A percentile compares a stretch with the other conserved stretches of the same genome.
Conservation (phyloP, 2,329 filamentous ascomycete genomes). For the Lecanicillium sp. region DNA sequence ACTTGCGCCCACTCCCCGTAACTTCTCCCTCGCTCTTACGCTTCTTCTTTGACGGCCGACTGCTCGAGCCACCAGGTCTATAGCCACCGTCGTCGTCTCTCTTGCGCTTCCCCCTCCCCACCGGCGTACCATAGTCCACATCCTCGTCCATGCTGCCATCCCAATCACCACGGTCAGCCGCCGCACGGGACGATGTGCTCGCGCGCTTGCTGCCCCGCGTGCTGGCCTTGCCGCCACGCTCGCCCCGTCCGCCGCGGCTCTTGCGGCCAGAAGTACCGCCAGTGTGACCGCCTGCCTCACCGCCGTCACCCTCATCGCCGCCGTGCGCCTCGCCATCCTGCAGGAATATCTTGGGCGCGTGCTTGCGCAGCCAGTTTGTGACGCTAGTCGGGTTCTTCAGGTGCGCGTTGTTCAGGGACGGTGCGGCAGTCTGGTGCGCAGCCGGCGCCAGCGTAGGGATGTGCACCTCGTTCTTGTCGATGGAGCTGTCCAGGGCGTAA, state of each 20-base stretch:
- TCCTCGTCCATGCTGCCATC: conserved; percentile 34
- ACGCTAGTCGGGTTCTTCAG: conserved; percentile 76
- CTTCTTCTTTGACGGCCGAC: conserved; percentile 48
- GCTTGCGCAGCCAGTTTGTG: conserved; percentile 87
- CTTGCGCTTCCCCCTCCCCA: conserved; percentile 38
- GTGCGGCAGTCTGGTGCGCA: conserved; percentile 25
- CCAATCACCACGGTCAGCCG: conserved; percentile 16
- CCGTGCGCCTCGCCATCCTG: conserved; percentile 56
- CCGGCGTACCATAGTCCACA: conserved; percentile 23
- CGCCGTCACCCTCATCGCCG: conserved; percentile 29
- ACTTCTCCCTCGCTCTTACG: conserved; percentile 43
- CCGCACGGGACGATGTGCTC: conserved; percentile 14
- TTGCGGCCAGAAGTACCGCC: conserved; percentile 20
- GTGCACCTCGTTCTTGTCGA: conserved; percentile 32
- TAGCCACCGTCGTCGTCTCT: conserved; percentile 53
- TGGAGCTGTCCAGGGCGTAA: conserved; percentile 48
- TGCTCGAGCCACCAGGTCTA: conserved; percentile 47
- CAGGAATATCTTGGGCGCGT: conserved; percentile 77
- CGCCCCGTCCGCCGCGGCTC: conserved; percentile 23
- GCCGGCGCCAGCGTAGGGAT: conserved; percentile 45
- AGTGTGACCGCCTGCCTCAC: conserved; percentile 14
- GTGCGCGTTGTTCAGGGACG: conserved; percentile 29
- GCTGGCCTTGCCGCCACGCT: conserved; percentile 30
- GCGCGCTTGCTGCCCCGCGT: conserved; percentile 28
- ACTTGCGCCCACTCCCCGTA: conserved; percentile 25